Percentiles rank a stretch among this genome's conserved stretches.
phyloP scores from a whole-genome alignment of 371 early-diverging fungal species.

The Caulochytrium protostelioides region DNA sequence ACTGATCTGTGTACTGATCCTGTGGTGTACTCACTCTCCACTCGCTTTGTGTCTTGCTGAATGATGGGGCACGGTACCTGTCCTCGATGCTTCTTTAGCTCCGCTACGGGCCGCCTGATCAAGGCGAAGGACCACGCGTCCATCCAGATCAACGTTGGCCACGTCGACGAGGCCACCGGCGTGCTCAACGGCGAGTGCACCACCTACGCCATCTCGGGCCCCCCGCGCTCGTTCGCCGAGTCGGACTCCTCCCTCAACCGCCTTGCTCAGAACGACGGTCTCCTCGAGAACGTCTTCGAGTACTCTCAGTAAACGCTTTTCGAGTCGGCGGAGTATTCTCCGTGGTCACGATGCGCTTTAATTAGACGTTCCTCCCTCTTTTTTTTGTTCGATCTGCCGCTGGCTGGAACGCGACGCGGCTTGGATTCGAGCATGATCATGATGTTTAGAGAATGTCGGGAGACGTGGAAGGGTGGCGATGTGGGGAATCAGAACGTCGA shows the following conservation, averaged over 20 bases:
- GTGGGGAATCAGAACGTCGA: too few species aligned
- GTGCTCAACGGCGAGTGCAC: conserved; percentile 47
- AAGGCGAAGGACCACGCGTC: conserved; percentile 93
- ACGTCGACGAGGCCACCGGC: conserved; percentile 81
- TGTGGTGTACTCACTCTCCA: neutral
- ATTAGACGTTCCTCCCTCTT: too few species aligned
- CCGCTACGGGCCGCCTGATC: conserved; percentile 72
- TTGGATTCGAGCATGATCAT: too few species aligned
- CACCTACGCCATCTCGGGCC: conserved; percentile 84
- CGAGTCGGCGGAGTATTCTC: too few species aligned
- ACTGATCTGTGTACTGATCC: neutral
- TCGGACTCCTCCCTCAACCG: conserved; percentile 93
- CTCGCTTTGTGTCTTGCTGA: neutral
- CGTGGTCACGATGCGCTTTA: too few species aligned
- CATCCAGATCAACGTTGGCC: conserved; percentile 91
- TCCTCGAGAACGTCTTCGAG: conserved; percentile 32
- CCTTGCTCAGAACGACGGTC: conserved; percentile 73
- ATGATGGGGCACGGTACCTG: too few species aligned
- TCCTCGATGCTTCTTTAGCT: conserved; percentile 38
- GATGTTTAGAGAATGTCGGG: too few species aligned
- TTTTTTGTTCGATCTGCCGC: too few species aligned
- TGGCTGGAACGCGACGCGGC: too few species aligned
- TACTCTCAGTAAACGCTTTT: too few species aligned
- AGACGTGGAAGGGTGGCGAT: too few species aligned
- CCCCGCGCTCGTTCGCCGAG: conserved; percentile 74